Evolutionary conservation across 208 protist genomes (phyloP).

Genomic region (Crithidia bombi): DNA sequence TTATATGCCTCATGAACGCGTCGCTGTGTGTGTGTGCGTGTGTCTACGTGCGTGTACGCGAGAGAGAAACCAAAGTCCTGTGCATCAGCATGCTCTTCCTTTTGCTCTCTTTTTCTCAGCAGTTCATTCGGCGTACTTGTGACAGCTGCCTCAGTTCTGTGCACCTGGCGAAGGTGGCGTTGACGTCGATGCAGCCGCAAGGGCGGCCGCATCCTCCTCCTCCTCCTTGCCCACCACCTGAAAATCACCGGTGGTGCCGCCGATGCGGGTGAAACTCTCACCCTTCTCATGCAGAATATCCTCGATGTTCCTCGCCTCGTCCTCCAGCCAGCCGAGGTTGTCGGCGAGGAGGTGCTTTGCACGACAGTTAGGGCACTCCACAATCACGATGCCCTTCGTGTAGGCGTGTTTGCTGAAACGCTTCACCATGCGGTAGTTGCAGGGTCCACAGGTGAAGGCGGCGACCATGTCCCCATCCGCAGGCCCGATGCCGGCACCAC

Average conservation of each 20-base stretch:
- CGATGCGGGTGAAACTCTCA: slow-evolving; percentile 72
- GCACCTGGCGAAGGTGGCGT: too few relatives aligned
- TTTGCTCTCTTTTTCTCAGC: too few relatives aligned
- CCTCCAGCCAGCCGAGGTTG: slow-evolving; percentile 91
- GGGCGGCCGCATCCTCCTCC: not conserved
- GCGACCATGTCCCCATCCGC: slow-evolving; percentile 85
- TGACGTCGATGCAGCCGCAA: not conserved
- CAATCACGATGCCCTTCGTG: slow-evolving; percentile 92
- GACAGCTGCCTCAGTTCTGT: too few relatives aligned
- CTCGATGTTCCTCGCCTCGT: slow-evolving; percentile 81
- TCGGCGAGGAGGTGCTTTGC: slow-evolving; percentile 91
- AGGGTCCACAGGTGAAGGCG: slow-evolving; percentile 89
- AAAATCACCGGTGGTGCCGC: slow-evolving; percentile 54
- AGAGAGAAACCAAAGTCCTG: too few relatives aligned
- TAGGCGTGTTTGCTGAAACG: slow-evolving; percentile 92
- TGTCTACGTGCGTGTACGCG: too few relatives aligned
- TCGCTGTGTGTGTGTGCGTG: too few relatives aligned
- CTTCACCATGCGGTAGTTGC: slow-evolving; percentile 90
- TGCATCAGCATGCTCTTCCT: too few relatives aligned
- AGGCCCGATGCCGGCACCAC: slow-evolving; percentile 79
- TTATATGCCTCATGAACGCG: too few relatives aligned
- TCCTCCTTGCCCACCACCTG: slow-evolving; percentile 31
- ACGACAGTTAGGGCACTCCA: slow-evolving; percentile 87
- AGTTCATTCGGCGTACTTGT: too few relatives aligned
- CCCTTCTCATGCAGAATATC: slow-evolving; percentile 81